phyloP scores from a whole-genome alignment of 345 rosid genomes.

The Camelina laxa region DNA sequence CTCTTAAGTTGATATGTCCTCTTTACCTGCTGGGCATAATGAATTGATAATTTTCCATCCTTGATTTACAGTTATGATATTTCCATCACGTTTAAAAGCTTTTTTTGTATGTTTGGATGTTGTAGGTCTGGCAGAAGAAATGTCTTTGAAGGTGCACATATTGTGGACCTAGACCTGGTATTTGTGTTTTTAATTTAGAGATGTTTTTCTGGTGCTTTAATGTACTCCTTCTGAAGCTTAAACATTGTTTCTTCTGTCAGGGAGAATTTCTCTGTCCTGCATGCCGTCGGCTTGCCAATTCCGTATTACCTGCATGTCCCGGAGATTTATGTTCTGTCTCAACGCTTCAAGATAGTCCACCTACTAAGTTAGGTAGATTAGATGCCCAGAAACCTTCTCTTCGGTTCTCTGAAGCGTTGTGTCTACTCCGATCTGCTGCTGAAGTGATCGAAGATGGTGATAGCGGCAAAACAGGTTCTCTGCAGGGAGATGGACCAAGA shows the following conservation, averaged over 20 bases:
- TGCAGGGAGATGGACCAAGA: slow-evolving; percentile 48
- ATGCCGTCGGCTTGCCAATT: slow-evolving; percentile 89
- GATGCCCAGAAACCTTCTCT: slow-evolving; percentile 46
- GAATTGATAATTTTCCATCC: slow-evolving; percentile 11
- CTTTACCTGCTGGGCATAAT: slow-evolving; percentile 14
- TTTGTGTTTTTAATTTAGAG: slow-evolving; percentile 12
- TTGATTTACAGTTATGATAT: slow-evolving; percentile 14
- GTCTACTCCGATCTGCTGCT: slow-evolving; percentile 67
- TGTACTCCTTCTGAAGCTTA: slow-evolving; percentile 27
- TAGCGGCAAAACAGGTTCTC: slow-evolving; percentile 51
- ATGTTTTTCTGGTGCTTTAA: slow-evolving; percentile 30
- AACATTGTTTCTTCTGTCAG: slow-evolving; percentile 51
- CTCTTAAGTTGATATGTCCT: neutral
- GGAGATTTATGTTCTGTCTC: slow-evolving; percentile 52
- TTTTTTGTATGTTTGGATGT: slow-evolving; percentile 17
- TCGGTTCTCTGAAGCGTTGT: slow-evolving; percentile 62
- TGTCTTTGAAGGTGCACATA: slow-evolving; percentile 88
- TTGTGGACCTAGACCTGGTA: slow-evolving; percentile 84
- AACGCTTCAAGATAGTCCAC: slow-evolving; percentile 54
- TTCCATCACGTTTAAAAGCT: neutral
- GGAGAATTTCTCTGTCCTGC: slow-evolving; percentile 98
- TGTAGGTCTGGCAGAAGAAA: slow-evolving; percentile 70
- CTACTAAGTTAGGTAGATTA: slow-evolving; percentile 35
- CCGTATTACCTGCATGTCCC: slow-evolving; percentile 70
- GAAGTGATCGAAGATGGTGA: slow-evolving; percentile 57